Conservation (phyloP, 2,329 filamentous ascomycete species). For the Pezicula neosporulosa region DNA sequence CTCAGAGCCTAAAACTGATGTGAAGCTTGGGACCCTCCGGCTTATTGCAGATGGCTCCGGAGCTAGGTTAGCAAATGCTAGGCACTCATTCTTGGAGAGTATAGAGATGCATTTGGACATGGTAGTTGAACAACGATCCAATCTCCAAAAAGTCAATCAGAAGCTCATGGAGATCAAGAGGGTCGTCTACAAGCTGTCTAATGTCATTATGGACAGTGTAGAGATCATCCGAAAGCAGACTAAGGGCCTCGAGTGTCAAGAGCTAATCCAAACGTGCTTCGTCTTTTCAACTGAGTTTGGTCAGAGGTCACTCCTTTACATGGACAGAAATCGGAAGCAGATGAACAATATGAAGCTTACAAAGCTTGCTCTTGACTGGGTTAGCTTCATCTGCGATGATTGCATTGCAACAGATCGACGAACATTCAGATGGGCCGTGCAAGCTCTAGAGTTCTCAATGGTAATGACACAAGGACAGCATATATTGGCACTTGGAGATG, state of each 20-base stretch:
- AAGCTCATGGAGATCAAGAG: constrained; percentile 92
- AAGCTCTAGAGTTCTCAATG: constrained; percentile 95
- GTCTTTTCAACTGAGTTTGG: constrained; percentile 99
- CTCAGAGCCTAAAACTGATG: constrained; percentile 74
- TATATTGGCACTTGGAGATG: constrained; percentile 84
- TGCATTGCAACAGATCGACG: constrained; percentile 91
- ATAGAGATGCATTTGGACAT: constrained; percentile 84
- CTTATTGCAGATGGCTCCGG: constrained; percentile 87
- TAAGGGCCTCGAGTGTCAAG: constrained; percentile 80
- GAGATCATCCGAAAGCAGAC: constrained; percentile 88
- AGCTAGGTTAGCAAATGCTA: constrained; percentile 72
- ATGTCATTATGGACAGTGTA: constrained; percentile 98
- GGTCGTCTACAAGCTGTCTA: constrained; percentile 93
- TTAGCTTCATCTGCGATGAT: constrained; percentile 96
- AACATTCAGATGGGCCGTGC: constrained; percentile 96
- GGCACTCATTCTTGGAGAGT: constrained; percentile 71
- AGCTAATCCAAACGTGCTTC: constrained; percentile 96
- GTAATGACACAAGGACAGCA: constrained; percentile 92
- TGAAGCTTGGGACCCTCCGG: constrained; percentile 82
- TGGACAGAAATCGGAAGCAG: constrained; percentile 90
- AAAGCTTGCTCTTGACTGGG: constrained; percentile 91
- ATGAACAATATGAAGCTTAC: constrained; percentile 98
- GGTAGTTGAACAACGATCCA: constrained; percentile 87
- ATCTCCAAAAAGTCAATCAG: constrained; percentile 85
- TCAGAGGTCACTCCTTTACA: constrained; percentile 88